Evolutionary conservation across 768 basidiomycete species (phyloP), one percentile per base, ranked within the genome.

Genomic region (Naganishia antarctica): DNA sequence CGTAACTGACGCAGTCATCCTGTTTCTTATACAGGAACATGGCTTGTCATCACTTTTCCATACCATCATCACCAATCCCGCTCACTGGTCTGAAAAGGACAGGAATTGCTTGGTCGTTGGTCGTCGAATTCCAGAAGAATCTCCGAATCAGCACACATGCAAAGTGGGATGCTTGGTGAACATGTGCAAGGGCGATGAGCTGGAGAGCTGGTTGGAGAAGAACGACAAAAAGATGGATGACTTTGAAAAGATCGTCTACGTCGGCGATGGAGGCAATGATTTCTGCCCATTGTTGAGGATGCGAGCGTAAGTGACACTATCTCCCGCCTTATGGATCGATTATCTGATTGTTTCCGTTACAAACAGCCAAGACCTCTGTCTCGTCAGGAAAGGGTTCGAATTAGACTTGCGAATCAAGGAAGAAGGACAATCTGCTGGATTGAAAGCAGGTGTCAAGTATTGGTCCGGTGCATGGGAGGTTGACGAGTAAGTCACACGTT

Each of bases 161-260:
- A 80, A 80, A 46, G 82, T 94, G 58, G 94, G 94, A 6, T 99
- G 96, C 80, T 86, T 86, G 63, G 84, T 87, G 15, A 98, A 99
- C 81, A 96, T 99, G 93, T 99, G 96, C 82, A 99, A 99, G 81
- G 93, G 94, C n/a, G 87, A 90, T 67, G 96, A 99, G 74, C 82
- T 99, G n/a, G 84, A 86, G 11, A 85, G 85, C 0, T 97, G 88
- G 79, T 81, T 94, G 51, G 78, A 80, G 1, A 79, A 85, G 46
- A 81, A 87, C 65, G 80, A 81, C 11, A 80, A 82, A 16, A 50
- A 47, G 32, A 73, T 75, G 63, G 75, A 75, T 11, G 74, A 79
- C 1, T 97, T 82, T 71, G 88, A 92, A 66, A 84, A 87, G 40
- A 81, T 96, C 69, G 81, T 89, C 46, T 99, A 96, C 75, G 82